phyloP scores from a whole-genome alignment of 164 flowering plant genomes.

The Euptelea pleiosperma region DNA sequence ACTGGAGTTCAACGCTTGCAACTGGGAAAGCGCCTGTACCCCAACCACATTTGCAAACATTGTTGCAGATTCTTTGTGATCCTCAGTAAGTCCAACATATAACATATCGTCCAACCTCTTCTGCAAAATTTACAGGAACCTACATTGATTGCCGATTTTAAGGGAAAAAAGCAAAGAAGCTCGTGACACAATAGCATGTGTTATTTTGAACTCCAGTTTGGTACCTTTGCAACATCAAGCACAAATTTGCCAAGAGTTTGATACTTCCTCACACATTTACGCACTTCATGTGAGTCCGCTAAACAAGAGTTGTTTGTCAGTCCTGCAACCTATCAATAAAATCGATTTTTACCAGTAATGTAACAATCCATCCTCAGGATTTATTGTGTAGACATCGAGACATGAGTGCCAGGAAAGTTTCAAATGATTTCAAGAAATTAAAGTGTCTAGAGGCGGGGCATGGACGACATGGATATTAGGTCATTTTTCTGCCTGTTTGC shows the following conservation, averaged over 20 bases:
- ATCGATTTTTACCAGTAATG: slow-evolving; percentile 11
- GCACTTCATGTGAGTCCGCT: slow-evolving; percentile 68
- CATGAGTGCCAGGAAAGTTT: no score
- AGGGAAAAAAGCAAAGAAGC: slow-evolving; percentile 12
- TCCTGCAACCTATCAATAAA: slow-evolving; percentile 74
- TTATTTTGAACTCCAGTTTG: neutral
- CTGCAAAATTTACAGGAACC: slow-evolving; percentile 60
- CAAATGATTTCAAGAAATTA: neutral
- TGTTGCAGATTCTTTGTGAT: slow-evolving; percentile 84
- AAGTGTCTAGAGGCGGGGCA: neutral
- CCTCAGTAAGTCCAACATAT: slow-evolving; percentile 92
- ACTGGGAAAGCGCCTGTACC: slow-evolving; percentile 80
- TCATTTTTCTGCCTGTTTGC: neutral
- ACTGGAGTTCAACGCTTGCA: slow-evolving; percentile 33
- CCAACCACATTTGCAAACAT: slow-evolving; percentile 91
- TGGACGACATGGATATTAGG: neutral
- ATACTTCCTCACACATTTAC: slow-evolving; percentile 72
- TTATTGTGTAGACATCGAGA: neutral
- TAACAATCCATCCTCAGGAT: neutral
- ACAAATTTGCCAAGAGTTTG: slow-evolving; percentile 68
- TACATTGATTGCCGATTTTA: slow-evolving; percentile 27
- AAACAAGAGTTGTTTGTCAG: slow-evolving; percentile 87
- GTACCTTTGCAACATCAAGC: slow-evolving; percentile 94
- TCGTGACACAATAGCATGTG: slow-evolving; percentile 7
- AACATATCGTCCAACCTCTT: slow-evolving; percentile 88